These are phyloP conservation scores for Cryomyces antarcticus DNA, from an alignment of 495 filamentous ascomycete genomes.

Conservation along the genomic window DNA sequence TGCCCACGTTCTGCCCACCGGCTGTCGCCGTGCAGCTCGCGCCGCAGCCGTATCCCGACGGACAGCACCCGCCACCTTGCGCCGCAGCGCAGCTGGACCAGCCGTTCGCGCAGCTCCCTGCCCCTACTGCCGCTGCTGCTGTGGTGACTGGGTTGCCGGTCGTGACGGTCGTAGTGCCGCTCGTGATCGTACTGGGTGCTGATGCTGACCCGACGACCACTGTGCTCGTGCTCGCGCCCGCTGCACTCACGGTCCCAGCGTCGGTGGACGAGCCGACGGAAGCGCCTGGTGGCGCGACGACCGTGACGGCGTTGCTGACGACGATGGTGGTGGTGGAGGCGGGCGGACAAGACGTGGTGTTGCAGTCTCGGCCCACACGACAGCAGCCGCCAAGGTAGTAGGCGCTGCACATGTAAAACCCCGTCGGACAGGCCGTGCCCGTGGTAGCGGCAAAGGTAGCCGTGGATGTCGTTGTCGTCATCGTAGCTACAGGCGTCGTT, in stretches of 20 bases:
- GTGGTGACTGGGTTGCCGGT: not conserved
- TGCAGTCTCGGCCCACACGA: constrained; percentile 65
- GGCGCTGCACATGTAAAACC: constrained; percentile 54
- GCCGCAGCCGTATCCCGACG: constrained; percentile 52
- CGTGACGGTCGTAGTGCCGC: constrained; percentile 2
- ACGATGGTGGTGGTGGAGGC: constrained; percentile 32
- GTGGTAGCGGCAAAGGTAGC: constrained; percentile 13
- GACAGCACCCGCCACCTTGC: constrained; percentile 59
- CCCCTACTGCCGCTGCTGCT: not conserved
- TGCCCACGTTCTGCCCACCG: constrained; percentile 21
- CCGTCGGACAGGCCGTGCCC: constrained; percentile 39
- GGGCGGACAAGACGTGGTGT: constrained; percentile 38
- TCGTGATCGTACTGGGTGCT: constrained; percentile 4
- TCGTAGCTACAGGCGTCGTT: constrained; percentile 4
- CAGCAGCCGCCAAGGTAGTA: constrained; percentile 57
- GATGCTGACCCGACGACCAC: constrained; percentile 14
- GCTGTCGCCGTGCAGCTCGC: constrained; percentile 44
- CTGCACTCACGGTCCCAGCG: not conserved
- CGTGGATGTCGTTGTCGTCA: constrained; percentile 19
- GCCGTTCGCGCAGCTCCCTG: constrained; percentile 42
- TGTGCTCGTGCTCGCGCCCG: not conserved
- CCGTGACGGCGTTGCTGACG: constrained; percentile 38
- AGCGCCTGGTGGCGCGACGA: constrained; percentile 38
- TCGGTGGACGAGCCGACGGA: constrained; percentile 6
- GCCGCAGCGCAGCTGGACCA: constrained; percentile 58